These are phyloP conservation scores for Sabuloglossum arenarium DNA, from an alignment of 495 filamentous ascomycete genomes.

Conservation along the genomic window DNA sequence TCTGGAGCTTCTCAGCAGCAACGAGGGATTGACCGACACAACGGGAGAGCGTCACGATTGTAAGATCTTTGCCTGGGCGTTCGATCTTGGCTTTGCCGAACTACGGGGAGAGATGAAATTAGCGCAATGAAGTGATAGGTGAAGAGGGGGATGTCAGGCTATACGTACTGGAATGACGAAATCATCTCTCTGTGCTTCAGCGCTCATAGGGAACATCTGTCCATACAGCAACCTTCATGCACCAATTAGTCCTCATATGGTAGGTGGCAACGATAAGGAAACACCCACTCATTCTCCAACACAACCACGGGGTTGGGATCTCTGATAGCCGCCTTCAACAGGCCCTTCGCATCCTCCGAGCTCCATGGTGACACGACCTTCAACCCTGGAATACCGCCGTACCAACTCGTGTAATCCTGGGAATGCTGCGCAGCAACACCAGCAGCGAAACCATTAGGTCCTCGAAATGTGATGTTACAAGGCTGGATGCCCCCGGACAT, in stretches of 20 bases:
- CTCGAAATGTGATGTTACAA: slow-evolving; percentile 98
- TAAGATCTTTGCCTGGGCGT: slow-evolving; percentile 84
- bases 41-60: slow-evolving; percentile 83
- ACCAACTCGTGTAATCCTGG: slow-evolving; percentile 96
- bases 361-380: slow-evolving; percentile 95
- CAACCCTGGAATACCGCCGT: slow-evolving; percentile 88
- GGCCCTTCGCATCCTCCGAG: slow-evolving; percentile 92
- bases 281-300: slow-evolving; percentile 74
- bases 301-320: slow-evolving; percentile 94
- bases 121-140: not conserved
- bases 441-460: slow-evolving; percentile 90
- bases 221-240: slow-evolving; percentile 66
- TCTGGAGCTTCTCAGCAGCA: slow-evolving; percentile 74
- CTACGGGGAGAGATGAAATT: slow-evolving; percentile 7
- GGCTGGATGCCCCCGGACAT: slow-evolving; percentile 99
- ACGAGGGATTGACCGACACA: slow-evolving; percentile 83
- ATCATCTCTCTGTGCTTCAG: slow-evolving; percentile 82
- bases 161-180: slow-evolving; percentile 57
- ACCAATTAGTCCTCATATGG: slow-evolving; percentile 8
- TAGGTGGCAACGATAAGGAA: not conserved
- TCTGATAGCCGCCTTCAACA: slow-evolving; percentile 92
- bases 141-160: not conserved
- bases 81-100: slow-evolving; percentile 98
- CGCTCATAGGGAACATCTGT: slow-evolving; percentile 84
- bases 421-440: slow-evolving; percentile 97